Evolutionary conservation across 768 basidiomycete genomes (phyloP), one percentile per base, ranked within the genome.

Genomic region (Leucocoprinus birnbaumii): DNA sequence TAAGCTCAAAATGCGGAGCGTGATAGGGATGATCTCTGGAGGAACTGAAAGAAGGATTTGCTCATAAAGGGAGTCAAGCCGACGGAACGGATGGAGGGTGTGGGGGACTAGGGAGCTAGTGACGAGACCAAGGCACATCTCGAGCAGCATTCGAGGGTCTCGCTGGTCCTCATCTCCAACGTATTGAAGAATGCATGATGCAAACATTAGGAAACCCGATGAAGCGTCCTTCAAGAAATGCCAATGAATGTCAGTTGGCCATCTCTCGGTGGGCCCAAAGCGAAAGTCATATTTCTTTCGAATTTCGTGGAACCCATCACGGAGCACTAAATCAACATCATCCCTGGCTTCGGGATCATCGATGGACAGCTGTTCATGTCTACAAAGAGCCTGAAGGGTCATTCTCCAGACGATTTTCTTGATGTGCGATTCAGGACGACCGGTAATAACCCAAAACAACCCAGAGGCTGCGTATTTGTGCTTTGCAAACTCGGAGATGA

Each of bases 41-140:
- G 38, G 9, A 14, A 41, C 26, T 14, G 21, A 25, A 16, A 26
- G 7, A 4, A 51, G 2, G 16, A 51, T 41, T 19, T 21, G 50
- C 19, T 41, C 24, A 26, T 51, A 51, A 16, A 51, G 50, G 24
- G 21, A 16, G 38, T 51, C 50, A 38, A 51, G 50, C 16, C 22
- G 1, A 51, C 26, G 50, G 38, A 51, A 27, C n/a, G 50, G 50
- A 26, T 51, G 38, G 3, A 31, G n/a, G 22, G 18, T 13, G 24
- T 41, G 38, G 1, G 25, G 25, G 6, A 42, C 40, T 7, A 41
- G 27, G 1, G 50, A 24, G 37, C 41, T 38, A 3, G 40, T 2
- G 25, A 51, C 37, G 21, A 51, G 19, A 9, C n/a, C 22, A n/a
- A 51, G 37, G 16, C 35, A 37, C 6, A 51, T 6, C 18, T 40